phyloP scores from a whole-genome alignment of 257 asterid species.

The Salvia miltiorrhiza region DNA sequence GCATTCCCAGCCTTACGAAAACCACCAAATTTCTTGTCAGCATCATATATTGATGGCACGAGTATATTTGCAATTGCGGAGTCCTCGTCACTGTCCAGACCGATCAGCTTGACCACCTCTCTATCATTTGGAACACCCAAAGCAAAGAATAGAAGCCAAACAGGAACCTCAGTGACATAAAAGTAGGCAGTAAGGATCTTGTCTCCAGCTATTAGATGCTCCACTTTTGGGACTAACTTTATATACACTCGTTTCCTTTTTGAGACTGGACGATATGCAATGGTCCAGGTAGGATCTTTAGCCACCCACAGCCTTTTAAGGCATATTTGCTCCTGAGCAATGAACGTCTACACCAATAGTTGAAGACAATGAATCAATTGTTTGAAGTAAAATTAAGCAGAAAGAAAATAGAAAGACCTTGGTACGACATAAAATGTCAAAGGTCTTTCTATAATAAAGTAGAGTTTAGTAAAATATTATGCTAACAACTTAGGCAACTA shows the following conservation, averaged over 20 bases:
- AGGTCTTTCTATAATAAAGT: not conserved
- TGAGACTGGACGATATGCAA: conserved; percentile 53
- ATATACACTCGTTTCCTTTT: conserved; percentile 59
- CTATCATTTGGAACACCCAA: conserved; percentile 70
- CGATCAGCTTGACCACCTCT: conserved; percentile 66
- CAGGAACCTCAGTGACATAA: conserved; percentile 59
- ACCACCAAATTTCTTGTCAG: conserved; percentile 55
- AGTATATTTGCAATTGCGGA: conserved; percentile 51
- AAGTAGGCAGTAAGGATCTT: conserved; percentile 65
- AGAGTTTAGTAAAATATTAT: conserved; percentile 11
- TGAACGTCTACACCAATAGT: conserved; percentile 63
- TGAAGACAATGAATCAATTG: conserved; percentile 17
- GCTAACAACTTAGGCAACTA: conserved; percentile 4
- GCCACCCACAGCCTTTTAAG: conserved; percentile 75
- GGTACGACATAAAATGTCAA: not conserved
- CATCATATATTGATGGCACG: conserved; percentile 64
- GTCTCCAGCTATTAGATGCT: conserved; percentile 49
- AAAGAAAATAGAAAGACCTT: conserved; percentile 10
- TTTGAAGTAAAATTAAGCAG: conserved; percentile 7
- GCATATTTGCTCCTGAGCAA: conserved; percentile 93
- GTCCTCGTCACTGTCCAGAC: conserved; percentile 41
- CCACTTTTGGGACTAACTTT: conserved; percentile 58
- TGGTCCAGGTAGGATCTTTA: conserved; percentile 55
- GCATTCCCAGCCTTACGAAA: conserved; percentile 61
- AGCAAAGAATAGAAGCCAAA: conserved; percentile 87